Conservation (phyloP, 2,329 filamentous ascomycete genomes). For the Plenodomus tracheiphilus region DNA sequence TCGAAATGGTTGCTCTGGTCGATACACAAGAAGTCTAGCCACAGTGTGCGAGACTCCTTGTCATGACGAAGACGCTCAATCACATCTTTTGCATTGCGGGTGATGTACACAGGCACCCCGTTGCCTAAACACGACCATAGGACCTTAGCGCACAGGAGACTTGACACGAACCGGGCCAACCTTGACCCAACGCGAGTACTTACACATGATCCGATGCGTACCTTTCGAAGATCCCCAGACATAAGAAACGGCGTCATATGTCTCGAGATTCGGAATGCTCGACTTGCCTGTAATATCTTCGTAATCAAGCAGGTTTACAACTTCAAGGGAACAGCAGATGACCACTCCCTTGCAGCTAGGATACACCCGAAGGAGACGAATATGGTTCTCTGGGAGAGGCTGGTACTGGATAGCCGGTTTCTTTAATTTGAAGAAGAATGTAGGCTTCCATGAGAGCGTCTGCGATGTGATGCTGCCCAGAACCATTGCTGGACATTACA, state of each 20-base stretch:
- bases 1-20: conserved; percentile 13
- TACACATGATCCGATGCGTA: neutral
- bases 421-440: no score
- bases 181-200: neutral
- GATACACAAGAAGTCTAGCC: conserved; percentile 19
- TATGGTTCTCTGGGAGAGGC: neutral
- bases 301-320: neutral
- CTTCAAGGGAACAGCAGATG: neutral
- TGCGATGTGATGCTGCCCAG: no score
- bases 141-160: no score
- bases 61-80: conserved; percentile 1
- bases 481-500: no score
- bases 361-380: neutral
- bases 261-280: neutral
- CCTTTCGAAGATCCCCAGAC: conserved; percentile 1
- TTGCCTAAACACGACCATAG: no score
- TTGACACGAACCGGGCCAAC: no score
- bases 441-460: no score
- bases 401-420: no score
- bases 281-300: neutral
- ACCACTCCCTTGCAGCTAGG: neutral
- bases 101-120: no score
- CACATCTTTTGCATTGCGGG: neutral
- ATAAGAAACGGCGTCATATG: conserved; percentile 6
- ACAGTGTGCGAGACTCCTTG: neutral